A percentile compares a stretch with the other conserved stretches of the same genome.
Evolutionary conservation across 2,329 filamentous ascomycete genomes (phyloP).

Genomic region (Ceratocystis variospora): DNA sequence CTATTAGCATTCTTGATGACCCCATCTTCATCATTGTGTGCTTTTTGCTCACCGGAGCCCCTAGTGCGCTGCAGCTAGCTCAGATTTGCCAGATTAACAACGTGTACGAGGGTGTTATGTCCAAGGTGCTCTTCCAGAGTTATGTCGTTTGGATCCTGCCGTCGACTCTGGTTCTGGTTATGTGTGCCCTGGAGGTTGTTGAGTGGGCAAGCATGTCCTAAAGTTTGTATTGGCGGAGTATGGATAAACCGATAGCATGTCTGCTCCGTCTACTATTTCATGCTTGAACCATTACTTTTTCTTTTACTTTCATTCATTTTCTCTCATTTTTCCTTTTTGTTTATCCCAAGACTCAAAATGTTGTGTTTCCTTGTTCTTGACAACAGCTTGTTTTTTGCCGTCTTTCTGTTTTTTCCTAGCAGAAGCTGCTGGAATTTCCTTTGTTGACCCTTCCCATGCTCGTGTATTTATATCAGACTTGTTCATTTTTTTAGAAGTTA

Average conservation of each 20-base stretch:
- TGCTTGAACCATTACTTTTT: background rate
- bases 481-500: slow-evolving; percentile 6
- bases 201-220: slow-evolving; percentile 55
- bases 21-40: slow-evolving; percentile 97
- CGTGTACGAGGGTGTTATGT: slow-evolving; percentile 92
- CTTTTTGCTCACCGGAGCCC: slow-evolving; percentile 88
- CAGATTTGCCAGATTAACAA: slow-evolving; percentile 98
- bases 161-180: slow-evolving; percentile 77
- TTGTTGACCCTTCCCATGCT: background rate
- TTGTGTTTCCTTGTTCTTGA: background rate
- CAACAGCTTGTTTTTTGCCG: background rate
- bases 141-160: slow-evolving; percentile 84
- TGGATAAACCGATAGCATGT: background rate
- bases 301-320: background rate
- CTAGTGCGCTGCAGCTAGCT: slow-evolving; percentile 82
- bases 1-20: slow-evolving; percentile 87
- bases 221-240: background rate
- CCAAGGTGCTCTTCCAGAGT: slow-evolving; percentile 83
- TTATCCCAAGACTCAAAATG: background rate
- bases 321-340: background rate
- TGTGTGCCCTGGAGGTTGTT: slow-evolving; percentile 82
- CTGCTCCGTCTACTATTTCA: background rate
- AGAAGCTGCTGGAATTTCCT: no score
- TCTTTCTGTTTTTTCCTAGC: background rate
- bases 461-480: slow-evolving; percentile 5